Conservation (phyloP, 1,284 basidiomycete species). For the Stereum hirsutum region DNA sequence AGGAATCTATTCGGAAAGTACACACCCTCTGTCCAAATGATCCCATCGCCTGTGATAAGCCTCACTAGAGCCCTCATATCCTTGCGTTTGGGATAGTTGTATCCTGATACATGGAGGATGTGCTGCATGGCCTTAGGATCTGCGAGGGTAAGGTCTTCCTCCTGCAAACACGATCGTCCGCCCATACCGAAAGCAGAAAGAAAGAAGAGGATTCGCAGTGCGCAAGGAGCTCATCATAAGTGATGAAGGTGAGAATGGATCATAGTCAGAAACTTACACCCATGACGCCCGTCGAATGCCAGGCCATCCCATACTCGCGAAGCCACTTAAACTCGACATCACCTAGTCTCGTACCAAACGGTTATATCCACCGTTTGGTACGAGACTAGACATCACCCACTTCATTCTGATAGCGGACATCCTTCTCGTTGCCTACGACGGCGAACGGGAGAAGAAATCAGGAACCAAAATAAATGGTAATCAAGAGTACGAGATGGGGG, state of each 20-base stretch:
- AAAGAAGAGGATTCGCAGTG: neutral
- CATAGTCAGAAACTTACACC: slow-evolving; percentile 1
- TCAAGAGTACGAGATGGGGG: too few species aligned
- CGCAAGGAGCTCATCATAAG: neutral
- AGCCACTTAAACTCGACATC: slow-evolving; percentile 6
- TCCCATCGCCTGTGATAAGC: slow-evolving; percentile 1
- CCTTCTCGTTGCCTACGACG: slow-evolving; percentile 1
- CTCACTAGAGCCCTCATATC: slow-evolving; percentile 3
- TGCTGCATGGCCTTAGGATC: slow-evolving; percentile 34
- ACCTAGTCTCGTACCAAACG: too few species aligned
- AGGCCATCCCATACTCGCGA: slow-evolving; percentile 6
- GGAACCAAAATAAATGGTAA: neutral
- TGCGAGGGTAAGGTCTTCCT: slow-evolving; percentile 28
- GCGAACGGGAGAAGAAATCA: neutral
- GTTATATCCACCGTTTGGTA: too few species aligned
- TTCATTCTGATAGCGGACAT: slow-evolving; percentile 3
- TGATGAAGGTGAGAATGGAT: neutral
- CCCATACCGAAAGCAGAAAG: too few species aligned
- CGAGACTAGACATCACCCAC: too few species aligned
- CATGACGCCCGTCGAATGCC: slow-evolving; percentile 8
- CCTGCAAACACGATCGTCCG: too few species aligned
- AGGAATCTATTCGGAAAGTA: neutral
- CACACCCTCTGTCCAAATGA: slow-evolving; percentile 4
- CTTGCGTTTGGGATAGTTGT: slow-evolving; percentile 26
- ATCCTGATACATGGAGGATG: slow-evolving; percentile 30